Percentiles rank a stretch among this genome's conserved stretches.
Conservation (phyloP, 108 stramenopile species). For the Pseudonitzschia pungens region DNA sequence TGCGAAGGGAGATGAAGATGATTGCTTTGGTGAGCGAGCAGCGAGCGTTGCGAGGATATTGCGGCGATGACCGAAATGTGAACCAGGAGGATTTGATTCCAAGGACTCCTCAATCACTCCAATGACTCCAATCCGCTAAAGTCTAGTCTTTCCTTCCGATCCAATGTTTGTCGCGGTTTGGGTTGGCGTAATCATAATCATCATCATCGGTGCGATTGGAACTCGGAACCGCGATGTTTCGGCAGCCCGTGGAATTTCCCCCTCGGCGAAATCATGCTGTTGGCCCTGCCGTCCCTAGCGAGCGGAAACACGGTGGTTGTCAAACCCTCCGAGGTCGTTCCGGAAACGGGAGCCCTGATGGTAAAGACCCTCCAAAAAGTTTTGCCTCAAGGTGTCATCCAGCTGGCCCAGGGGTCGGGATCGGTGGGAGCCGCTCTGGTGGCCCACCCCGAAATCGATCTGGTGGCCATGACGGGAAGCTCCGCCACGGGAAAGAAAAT, state of each 20-base stretch:
- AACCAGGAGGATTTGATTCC: neutral
- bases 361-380: conserved; percentile 44
- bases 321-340: conserved; percentile 93
- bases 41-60: no score
- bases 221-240: no score
- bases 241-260: conserved; percentile 84
- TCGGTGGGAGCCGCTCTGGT: conserved; percentile 74
- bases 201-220: no score
- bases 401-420: conserved; percentile 88
- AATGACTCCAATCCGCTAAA: neutral
- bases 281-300: conserved; percentile 71
- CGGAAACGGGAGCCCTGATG: conserved; percentile 66
- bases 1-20: neutral
- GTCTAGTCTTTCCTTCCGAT: neutral
- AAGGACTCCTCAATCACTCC: neutral
- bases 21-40: no score
- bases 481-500: conserved; percentile 80
- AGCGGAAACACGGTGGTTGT: conserved; percentile 81
- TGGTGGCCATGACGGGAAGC: conserved; percentile 92
- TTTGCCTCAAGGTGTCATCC: conserved; percentile 75
- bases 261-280: conserved; percentile 81
- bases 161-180: neutral
- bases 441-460: conserved; percentile 58
- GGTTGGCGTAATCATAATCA: neutral
- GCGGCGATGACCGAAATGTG: no score